Conservation (phyloP, 208 protist genomes). For the Zelonia costaricensis region DNA sequence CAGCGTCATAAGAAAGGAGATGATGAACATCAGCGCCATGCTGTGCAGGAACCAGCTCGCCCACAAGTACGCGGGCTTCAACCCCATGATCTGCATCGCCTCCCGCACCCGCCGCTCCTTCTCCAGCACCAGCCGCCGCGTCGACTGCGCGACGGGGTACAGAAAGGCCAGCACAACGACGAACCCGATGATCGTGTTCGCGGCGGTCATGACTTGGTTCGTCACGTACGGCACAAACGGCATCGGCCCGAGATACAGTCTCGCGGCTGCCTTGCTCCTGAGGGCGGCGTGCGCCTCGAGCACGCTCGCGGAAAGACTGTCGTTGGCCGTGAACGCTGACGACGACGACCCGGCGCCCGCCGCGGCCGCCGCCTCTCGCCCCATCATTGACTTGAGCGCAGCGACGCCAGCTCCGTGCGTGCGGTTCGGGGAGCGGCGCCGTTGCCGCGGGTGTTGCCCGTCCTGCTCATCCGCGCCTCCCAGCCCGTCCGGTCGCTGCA, state of each 20-base stretch:
- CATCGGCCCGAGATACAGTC: slow-evolving; percentile 2
- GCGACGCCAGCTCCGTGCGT: too few relatives aligned
- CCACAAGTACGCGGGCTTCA: slow-evolving; percentile 42
- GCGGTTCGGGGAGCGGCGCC: too few relatives aligned
- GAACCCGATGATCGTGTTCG: slow-evolving; percentile 30
- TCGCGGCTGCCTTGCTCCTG: not conserved
- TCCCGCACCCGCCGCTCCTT: slow-evolving; percentile 81
- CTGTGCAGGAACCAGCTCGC: slow-evolving; percentile 51
- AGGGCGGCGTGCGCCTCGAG: slow-evolving; percentile 22
- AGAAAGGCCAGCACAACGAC: slow-evolving; percentile 61
- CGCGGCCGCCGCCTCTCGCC: too few relatives aligned
- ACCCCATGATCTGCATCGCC: slow-evolving; percentile 85
- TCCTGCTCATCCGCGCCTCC: too few relatives aligned
- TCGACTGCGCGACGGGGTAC: slow-evolving; percentile 25
- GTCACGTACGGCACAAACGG: slow-evolving; percentile 10
- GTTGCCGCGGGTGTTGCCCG: too few relatives aligned
- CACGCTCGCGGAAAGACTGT: slow-evolving; percentile 4
- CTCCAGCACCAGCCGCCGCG: slow-evolving; percentile 73
- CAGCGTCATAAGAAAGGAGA: slow-evolving; percentile 23
- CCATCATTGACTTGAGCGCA: too few relatives aligned
- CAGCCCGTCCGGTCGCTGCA: too few relatives aligned
- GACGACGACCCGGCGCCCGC: too few relatives aligned
- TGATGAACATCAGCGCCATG: slow-evolving; percentile 36
- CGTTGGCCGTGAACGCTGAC: too few relatives aligned
- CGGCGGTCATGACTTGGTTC: not conserved